These are phyloP conservation scores for Lepidium didymum DNA, from an alignment of 345 rosid genomes.

Conservation along the genomic window DNA sequence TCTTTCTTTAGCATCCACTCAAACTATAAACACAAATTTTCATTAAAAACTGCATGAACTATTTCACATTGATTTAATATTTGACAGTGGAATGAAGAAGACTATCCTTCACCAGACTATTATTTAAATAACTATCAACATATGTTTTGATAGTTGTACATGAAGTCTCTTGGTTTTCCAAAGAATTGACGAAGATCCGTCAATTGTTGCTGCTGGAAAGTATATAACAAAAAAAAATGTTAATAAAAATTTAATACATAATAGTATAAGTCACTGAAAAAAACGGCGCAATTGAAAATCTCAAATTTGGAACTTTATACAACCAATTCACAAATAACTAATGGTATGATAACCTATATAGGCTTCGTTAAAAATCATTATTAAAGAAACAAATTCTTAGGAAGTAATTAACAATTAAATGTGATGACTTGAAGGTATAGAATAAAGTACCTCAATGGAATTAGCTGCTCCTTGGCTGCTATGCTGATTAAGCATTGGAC, in stretches of 20 bases:
- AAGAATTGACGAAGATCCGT: conserved; percentile 7
- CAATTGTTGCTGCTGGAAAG: conserved; percentile 24
- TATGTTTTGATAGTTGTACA: conserved; percentile 19
- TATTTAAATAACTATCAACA: neutral
- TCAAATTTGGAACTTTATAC: neutral
- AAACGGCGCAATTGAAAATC: neutral
- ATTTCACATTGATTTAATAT: neutral
- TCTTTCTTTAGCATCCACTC: neutral
- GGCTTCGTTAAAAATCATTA: neutral
- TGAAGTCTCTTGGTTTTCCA: conserved; percentile 16
- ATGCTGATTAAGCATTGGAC: conserved; percentile 17
- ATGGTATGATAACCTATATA: too few species aligned
- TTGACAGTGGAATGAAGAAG: neutral
- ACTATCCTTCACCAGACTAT: neutral
- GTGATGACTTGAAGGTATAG: neutral
- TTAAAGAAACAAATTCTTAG: neutral
- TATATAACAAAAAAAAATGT: neutral
- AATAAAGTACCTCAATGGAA: conserved; percentile 24
- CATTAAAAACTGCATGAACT: neutral
- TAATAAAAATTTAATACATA: neutral
- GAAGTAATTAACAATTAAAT: neutral
- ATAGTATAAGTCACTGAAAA: neutral
- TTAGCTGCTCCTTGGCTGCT: conserved; percentile 7
- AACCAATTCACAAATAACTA: neutral
- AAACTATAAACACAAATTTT: neutral